phyloP scores from a whole-genome alignment of 208 protist species.

The Leishmania turanica region DNA sequence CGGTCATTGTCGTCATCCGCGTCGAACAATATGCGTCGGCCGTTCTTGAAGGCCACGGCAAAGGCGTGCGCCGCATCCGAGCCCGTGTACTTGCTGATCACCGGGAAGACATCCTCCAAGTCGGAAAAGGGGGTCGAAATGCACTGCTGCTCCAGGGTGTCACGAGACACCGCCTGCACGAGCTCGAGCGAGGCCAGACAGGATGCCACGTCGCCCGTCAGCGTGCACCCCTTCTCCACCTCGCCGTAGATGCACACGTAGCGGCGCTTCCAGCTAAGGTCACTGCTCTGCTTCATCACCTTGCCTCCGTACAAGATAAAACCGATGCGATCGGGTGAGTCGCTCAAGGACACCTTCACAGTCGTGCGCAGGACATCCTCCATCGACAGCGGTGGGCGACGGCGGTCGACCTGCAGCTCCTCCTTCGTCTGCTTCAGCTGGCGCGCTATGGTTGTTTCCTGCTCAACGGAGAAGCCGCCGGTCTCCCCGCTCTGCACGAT shows the following conservation, averaged over 20 bases:
- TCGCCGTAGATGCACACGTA: constrained; percentile 76
- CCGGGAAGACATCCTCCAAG: constrained; percentile 73
- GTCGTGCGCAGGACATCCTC: constrained; percentile 49
- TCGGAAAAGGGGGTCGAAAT: constrained; percentile 71
- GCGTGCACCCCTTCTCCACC: constrained; percentile 43
- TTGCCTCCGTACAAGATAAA: constrained; percentile 59
- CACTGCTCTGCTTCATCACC: constrained; percentile 70
- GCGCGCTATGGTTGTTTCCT: constrained; percentile 42
- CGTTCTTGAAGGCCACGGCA: constrained; percentile 76
- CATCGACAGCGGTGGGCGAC: constrained; percentile 36
- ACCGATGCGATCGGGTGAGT: constrained; percentile 41
- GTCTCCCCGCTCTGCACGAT: constrained; percentile 60
- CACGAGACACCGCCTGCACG: constrained; percentile 64
- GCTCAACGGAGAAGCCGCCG: constrained; percentile 36
- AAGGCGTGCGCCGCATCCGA: constrained; percentile 68
- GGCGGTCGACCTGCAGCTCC: constrained; percentile 47
- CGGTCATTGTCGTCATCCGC: constrained; percentile 51
- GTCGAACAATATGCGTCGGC: constrained; percentile 69
- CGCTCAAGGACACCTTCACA: constrained; percentile 45
- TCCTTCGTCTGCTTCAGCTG: constrained; percentile 69
- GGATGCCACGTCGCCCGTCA: constrained; percentile 42
- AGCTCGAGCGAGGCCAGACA: constrained; percentile 58
- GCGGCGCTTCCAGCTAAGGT: constrained; percentile 70
- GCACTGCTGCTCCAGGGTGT: constrained; percentile 76
- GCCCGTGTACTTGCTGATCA: constrained; percentile 77